Base-by-base conservation (phyloP, 805 yeast genomes). In the Kodamaea kakaduensis region DNA sequence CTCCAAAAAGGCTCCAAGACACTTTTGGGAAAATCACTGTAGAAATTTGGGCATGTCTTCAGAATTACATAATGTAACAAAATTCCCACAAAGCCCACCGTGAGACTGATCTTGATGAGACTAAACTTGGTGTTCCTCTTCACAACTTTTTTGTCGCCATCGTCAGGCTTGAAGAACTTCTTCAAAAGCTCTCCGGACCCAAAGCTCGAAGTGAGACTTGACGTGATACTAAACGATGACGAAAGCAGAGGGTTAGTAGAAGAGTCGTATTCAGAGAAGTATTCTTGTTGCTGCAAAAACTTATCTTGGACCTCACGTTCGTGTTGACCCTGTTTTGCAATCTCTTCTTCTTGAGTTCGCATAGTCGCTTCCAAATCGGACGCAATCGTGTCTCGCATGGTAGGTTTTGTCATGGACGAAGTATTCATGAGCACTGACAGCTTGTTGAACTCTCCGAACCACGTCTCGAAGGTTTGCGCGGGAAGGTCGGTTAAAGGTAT, bases 61-160 rank as follows among this genome's bases (percentile, higher is more conserved):
- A 48, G 36, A n/a, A 63, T 26, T 15, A 67, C 36, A 25, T 56
- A 56, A 42, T 67, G 72, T 13, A 64, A 31, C 33, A 65, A 20
- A 31, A 66, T 50, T 2, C 72, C 71, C 22, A 65, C 47, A 28
- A 65, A 50, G 1, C 71, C 71, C 18, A 66, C 54, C 1, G 69
- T 58, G 35, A 64, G 43, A 28, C 69, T 62, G 17, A 64, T 34
- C 34, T 52, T 57, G 42, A 59, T 59, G 13, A 65, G 33, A 34
- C 27, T 34, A 36, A 36, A 34, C 25, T 36, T 33, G 24, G 12
- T 14, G 22, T 13, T 25, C 6, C 32, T 25, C 19, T 25, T 36
- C 25, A 8, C 14, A 7, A 31, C 22, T 5, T 25, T 31, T 26
- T 47, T 46, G 7, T 42, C 30, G n/a, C 37, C 43, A 18, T 40